Base-by-base conservation (phyloP, 108 stramenopile species). In the Cylindrotheca fusiformis region DNA sequence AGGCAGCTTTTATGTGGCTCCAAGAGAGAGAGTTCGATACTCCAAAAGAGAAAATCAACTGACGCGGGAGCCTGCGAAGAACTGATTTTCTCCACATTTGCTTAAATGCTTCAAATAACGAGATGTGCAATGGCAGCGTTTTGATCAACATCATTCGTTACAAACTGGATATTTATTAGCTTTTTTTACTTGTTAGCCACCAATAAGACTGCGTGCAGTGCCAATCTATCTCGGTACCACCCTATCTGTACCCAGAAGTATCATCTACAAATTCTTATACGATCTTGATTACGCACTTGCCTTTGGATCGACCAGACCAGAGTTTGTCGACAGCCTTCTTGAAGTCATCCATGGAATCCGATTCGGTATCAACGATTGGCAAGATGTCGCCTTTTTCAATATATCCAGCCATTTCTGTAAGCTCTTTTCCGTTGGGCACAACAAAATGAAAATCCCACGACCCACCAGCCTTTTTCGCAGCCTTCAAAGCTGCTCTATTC, bases 1-100 rank as follows among this genome's bases (percentile, higher is more conserved):
- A n/a, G n/a, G n/a, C n/a, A 92, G 49, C 76, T 67, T 65, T 92
- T 89, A 71, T 92, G 84, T 14, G 77, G 76, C 49, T 92, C 72
- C 52, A 87, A 92, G 60, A 92, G 89, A 54, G 59, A 59, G 2
- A 48, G 88, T 4, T 75, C 91, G 17, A 79, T 92, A n/a, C 44
- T 92, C 21, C 91, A 92, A 60, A 84, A 83, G 54, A 62, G 91
- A 45, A 59, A 54, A 52, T 24, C 48, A 14, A 33, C 19, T 0
- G 32, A 52, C 17, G 68, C 50, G 25, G 55, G 44, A 12, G 32
- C 32, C 21, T 90, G 64, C 51, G 68, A 65, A 17, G 88, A 90
- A 55, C 89, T 86, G 8, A 58, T 87, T 10, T 87, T 82, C 65
- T 87, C 86, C 8, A 64, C 85, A 47, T 85, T 83, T 56, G 89